A percentile compares a stretch with the other conserved stretches of the same genome.
These are phyloP conservation scores for Arthroderma uncinatum DNA, from an alignment of 2,329 filamentous ascomycete genomes.

Conservation along the genomic window DNA sequence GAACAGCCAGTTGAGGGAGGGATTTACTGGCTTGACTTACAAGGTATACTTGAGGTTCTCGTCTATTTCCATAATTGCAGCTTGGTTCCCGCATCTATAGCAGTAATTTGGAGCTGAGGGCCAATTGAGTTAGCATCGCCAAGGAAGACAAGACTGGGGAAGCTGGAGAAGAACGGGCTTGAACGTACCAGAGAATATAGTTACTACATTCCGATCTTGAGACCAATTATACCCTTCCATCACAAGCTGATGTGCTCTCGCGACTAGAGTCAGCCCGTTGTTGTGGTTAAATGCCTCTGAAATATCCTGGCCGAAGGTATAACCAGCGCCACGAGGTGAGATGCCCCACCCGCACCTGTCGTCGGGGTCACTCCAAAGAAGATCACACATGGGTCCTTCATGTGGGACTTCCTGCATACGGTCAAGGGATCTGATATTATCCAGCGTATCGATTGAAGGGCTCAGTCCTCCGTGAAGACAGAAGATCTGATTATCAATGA, in stretches of 20 bases:
- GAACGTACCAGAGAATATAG: conserved; percentile 41
- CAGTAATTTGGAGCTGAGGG: conserved; percentile 73
- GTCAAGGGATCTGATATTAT: conserved; percentile 64
- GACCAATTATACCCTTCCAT: conserved; percentile 85
- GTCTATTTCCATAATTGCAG: conserved; percentile 99
- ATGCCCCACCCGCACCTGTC: conserved; percentile 61
- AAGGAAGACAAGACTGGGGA: neutral
- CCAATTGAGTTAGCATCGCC: neutral
- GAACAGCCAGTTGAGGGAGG: neutral
- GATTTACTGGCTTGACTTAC: conserved; percentile 46
- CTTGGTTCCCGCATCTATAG: conserved; percentile 97
- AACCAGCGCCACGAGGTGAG: conserved; percentile 54
- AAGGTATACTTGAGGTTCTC: conserved; percentile 99
- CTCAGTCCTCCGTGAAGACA: conserved; percentile 63
- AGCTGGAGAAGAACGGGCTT: neutral
- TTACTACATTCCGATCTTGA: conserved; percentile 83
- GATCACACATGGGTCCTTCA: conserved; percentile 64
- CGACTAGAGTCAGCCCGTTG: conserved; percentile 60
- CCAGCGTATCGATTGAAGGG: conserved; percentile 61
- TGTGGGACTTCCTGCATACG: conserved; percentile 66
- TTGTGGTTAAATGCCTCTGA: conserved; percentile 68
- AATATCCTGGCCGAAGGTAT: conserved; percentile 58
- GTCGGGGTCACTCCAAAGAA: conserved; percentile 67
- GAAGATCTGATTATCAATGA: conserved; percentile 63
- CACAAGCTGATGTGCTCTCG: conserved; percentile 62